phyloP scores from a whole-genome alignment of 331 rosid species.

The Cucumis variabilis region DNA sequence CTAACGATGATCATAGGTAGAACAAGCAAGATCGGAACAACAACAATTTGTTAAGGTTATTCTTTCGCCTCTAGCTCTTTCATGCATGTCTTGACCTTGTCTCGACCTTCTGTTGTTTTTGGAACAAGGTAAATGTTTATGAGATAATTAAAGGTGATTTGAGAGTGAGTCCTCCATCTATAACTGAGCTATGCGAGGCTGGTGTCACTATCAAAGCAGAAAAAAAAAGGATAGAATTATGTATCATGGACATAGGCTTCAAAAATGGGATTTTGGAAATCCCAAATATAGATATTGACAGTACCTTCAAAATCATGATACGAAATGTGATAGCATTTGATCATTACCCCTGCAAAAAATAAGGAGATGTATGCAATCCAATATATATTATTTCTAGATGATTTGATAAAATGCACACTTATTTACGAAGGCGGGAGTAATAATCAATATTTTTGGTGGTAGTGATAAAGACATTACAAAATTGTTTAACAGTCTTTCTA shows the following conservation, averaged over 20 bases:
- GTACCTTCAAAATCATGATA: background rate
- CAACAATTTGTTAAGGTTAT: too few species aligned
- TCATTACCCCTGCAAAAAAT: background rate
- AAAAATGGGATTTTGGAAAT: constrained; percentile 34
- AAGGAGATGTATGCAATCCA: background rate
- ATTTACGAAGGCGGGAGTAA: constrained; percentile 20
- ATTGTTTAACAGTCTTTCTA: constrained; percentile 14
- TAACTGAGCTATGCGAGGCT: background rate
- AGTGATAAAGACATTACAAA: background rate
- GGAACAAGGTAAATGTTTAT: too few species aligned
- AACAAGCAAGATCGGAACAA: background rate
- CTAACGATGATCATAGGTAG: too few species aligned
- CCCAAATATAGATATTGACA: background rate
- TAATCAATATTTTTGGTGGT: constrained; percentile 17
- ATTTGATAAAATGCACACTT: constrained; percentile 39
- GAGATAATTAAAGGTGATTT: too few species aligned
- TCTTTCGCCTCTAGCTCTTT: too few species aligned
- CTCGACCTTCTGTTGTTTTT: too few species aligned
- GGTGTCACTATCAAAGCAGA: background rate
- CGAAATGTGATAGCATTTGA: constrained; percentile 41
- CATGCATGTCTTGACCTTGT: too few species aligned
- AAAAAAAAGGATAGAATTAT: too few species aligned
- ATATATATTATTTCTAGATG: background rate
- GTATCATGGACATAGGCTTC: background rate
- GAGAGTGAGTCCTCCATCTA: background rate